These are phyloP conservation scores for Vitis rupestris DNA, from an alignment of 164 flowering plant species.

Conservation along the genomic window DNA sequence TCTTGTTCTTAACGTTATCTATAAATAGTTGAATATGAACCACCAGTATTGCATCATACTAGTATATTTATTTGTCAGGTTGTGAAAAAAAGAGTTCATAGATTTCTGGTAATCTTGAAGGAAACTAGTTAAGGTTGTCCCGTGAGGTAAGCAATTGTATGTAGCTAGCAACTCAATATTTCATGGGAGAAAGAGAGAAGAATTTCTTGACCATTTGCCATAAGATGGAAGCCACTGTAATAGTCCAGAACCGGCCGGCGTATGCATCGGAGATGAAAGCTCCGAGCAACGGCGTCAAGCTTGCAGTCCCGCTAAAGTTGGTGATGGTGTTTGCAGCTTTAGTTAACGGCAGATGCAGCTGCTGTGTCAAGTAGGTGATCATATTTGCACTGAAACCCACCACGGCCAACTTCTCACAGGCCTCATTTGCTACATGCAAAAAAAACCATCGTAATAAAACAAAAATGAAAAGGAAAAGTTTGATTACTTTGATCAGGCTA, in stretches of 20 bases:
- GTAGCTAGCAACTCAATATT: too few species aligned
- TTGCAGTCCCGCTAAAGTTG: conserved; percentile 83
- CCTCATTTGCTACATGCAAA: conserved; percentile 69
- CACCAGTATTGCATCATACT: too few species aligned
- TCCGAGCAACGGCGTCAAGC: conserved; percentile 86
- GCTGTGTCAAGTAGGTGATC: conserved; percentile 76
- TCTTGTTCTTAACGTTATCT: not conserved
- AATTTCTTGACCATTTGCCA: conserved; percentile 57
- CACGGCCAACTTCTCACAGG: conserved; percentile 88
- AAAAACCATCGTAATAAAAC: not conserved
- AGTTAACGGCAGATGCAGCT: conserved; percentile 81
- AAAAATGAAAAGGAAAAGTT: conserved; percentile 5
- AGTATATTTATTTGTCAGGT: too few species aligned
- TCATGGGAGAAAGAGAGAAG: not conserved
- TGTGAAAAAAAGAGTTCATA: not conserved
- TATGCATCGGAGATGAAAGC: conserved; percentile 85
- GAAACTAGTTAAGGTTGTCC: not conserved
- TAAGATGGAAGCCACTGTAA: conserved; percentile 73
- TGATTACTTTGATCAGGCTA: not conserved
- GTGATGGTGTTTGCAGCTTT: conserved; percentile 93
- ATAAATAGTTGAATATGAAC: too few species aligned
- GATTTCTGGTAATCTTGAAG: not conserved
- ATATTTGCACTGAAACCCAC: conserved; percentile 84
- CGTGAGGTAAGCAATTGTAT: not conserved
- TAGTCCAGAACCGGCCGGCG: conserved; percentile 91